Evolutionary conservation across 768 basidiomycete species (phyloP).

Genomic region (Agrocybe pediades): DNA sequence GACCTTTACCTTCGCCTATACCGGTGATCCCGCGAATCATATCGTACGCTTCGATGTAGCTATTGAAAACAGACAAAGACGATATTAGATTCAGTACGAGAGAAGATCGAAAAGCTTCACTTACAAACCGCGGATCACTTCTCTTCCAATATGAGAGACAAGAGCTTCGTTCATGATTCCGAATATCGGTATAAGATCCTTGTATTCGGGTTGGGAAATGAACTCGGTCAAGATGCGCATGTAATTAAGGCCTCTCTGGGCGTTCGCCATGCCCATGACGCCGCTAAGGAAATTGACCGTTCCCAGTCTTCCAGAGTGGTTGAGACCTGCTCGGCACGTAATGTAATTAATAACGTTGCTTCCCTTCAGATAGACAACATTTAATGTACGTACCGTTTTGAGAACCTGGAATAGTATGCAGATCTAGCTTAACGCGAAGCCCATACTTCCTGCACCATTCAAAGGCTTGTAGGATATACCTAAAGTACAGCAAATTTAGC

Average conservation of each 20-base stretch:
- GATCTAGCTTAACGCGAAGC: conserved; percentile 75
- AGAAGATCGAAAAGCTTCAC: conserved; percentile 30
- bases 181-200: conserved; percentile 62
- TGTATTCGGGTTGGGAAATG: conserved; percentile 79
- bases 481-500: conserved; percentile 18
- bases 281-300: conserved; percentile 68
- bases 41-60: conserved; percentile 59
- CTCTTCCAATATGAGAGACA: conserved; percentile 54
- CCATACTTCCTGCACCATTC: conserved; percentile 88
- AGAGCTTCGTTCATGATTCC: conserved; percentile 68
- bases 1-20: conserved; percentile 66
- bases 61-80: conserved; percentile 24
- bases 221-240: conserved; percentile 83
- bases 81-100: conserved; percentile 13
- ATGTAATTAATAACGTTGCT: not conserved
- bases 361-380: not conserved
- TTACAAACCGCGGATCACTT: conserved; percentile 62
- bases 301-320: conserved; percentile 66
- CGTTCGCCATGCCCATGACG: conserved; percentile 87
- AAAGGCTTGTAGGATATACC: conserved; percentile 76
- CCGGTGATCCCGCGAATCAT: conserved; percentile 77
- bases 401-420: conserved; percentile 79
- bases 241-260: conserved; percentile 75
- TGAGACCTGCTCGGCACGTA: conserved; percentile 38
- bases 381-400: conserved; percentile 56